These are phyloP conservation scores for Clarkia xantiana DNA, from an alignment of 345 rosid species.

Conservation along the genomic window DNA sequence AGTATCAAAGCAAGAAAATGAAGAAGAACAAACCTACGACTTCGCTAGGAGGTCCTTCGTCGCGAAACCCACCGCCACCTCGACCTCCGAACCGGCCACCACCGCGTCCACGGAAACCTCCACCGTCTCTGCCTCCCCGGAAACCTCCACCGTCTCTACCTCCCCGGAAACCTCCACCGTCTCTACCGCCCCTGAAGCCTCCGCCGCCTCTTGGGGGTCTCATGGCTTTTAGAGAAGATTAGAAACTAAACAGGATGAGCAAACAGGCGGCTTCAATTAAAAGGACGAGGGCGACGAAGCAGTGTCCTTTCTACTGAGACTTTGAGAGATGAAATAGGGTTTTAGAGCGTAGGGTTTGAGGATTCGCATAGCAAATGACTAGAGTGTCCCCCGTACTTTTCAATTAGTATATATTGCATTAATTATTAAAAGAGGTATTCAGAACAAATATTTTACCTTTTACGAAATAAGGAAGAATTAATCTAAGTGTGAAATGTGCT, in stretches of 20 bases:
- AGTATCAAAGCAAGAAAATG: not conserved
- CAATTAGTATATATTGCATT: too few species aligned
- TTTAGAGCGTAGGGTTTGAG: too few species aligned
- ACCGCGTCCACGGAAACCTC: constrained; percentile 22
- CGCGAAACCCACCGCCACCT: constrained; percentile 27
- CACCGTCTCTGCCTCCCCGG: constrained; percentile 20
- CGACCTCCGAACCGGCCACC: constrained; percentile 39
- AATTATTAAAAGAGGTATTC: too few species aligned
- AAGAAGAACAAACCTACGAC: constrained; percentile 41
- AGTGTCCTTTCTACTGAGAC: too few species aligned
- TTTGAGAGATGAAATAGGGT: too few species aligned
- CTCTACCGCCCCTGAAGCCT: constrained; percentile 14
- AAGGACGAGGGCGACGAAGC: not conserved
- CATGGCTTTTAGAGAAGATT: constrained; percentile 13
- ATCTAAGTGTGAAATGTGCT: too few species aligned
- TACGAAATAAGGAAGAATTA: too few species aligned
- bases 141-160: not conserved
- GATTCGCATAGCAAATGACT: too few species aligned
- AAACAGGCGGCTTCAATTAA: not conserved
- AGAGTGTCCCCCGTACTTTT: too few species aligned
- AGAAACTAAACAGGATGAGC: too few species aligned
- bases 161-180: too few species aligned
- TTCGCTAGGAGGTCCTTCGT: constrained; percentile 87
- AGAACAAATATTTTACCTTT: too few species aligned
- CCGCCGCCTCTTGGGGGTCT: constrained; percentile 64